Evolutionary conservation across 257 asterid genomes (phyloP), one percentile per base, ranked within the genome.

Genomic region (Rauvolfia tetraphylla): DNA sequence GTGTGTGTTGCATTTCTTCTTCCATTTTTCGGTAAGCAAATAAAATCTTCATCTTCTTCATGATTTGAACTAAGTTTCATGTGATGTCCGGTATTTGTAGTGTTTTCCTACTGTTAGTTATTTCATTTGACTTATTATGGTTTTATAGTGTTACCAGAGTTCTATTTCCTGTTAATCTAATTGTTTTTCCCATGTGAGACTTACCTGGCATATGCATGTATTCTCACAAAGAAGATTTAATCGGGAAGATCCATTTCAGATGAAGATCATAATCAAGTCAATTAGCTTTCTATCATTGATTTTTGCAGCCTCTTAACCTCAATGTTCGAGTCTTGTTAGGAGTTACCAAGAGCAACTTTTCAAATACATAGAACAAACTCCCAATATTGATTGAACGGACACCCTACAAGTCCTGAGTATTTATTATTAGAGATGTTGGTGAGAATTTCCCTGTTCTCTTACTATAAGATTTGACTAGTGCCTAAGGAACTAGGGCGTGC

Each of bases 1-100:
- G 88, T 91, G 42, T 81, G 87, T 72, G 84, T 93, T 15, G 98
- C 97, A 0, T 91, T 93, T 62, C 56, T 84, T 79, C 78, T 93
- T 81, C 98, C 98, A 72, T 93, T 91, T 81, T 93, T 91, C 20
- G 89, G 97, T 93, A 91, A 17, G 69, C 17, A 46, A n/a, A 62
- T 48, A 51, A 25, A 74, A 34, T n/a, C 11, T 57, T 25, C 29
- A 13, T 74, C 68, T 49, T 49, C 68, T 29, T 36, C 29, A 22
- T 33, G 44, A 17, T 12, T 14, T 13, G 44, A 18, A 15, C 25
- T 17, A 27, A 33, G 42, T 15, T 33, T 63, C 22, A 29, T 27
- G 12, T 61, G 13, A 7, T 61, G 12, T 25, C 38, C 65, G 9
- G 67, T 27, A 59, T 1, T 12, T 59, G 56, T 13, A 49, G 15